phyloP scores from a whole-genome alignment of 1,284 basidiomycete species.

The Ustilago nuda region DNA sequence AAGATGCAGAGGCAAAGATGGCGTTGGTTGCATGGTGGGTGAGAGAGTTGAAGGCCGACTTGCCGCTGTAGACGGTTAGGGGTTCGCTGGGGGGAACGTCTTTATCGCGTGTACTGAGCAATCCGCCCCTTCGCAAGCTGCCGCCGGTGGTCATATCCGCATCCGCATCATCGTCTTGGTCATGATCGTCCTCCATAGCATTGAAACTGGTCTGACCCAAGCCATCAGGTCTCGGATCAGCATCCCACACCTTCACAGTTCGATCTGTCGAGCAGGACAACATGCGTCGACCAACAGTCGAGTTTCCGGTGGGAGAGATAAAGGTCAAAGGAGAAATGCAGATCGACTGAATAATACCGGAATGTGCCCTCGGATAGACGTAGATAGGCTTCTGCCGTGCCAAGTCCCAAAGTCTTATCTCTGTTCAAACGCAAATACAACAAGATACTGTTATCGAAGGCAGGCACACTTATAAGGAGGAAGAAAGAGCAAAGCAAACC shows the following conservation, averaged over 20 bases:
- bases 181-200: constrained; percentile 60
- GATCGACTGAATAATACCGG: constrained; percentile 82
- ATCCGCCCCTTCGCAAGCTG: constrained; percentile 47
- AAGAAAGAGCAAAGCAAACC: background rate
- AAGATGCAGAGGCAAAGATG: constrained; percentile 93
- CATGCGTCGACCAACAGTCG: constrained; percentile 73
- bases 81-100: constrained; percentile 59
- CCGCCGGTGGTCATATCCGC: constrained; percentile 55
- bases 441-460: background rate
- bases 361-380: constrained; percentile 84
- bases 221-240: constrained; percentile 66
- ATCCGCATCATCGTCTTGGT: constrained; percentile 63
- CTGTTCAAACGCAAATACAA: constrained; percentile 70
- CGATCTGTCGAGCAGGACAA: constrained; percentile 92
- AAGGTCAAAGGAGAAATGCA: constrained; percentile 78
- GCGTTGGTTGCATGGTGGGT: constrained; percentile 90
- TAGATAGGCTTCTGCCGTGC: constrained; percentile 77
- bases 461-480: background rate
- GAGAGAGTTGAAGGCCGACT: constrained; percentile 77
- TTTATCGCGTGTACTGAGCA: constrained; percentile 59
- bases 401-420: constrained; percentile 89
- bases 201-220: constrained; percentile 64
- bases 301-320: constrained; percentile 57
- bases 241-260: constrained; percentile 90
- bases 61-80: constrained; percentile 62